Percentiles rank a stretch among this genome's conserved stretches.
Evolutionary conservation across 2,329 filamentous ascomycete genomes (phyloP).

Genomic region (Ascochyta clinopodiicola): DNA sequence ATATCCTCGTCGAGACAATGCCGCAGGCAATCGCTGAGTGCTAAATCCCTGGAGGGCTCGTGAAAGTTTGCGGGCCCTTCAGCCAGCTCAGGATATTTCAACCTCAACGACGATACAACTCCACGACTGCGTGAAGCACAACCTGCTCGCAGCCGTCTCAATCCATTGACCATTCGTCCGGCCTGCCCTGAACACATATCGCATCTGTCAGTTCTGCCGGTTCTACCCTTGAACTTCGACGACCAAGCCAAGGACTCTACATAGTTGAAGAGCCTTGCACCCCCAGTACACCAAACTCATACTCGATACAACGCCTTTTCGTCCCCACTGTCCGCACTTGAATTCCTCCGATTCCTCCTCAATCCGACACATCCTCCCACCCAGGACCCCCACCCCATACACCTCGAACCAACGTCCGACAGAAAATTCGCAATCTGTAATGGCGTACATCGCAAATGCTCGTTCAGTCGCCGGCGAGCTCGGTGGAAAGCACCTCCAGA

Average conservation of each 20-base stretch:
- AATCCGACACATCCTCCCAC: slow-evolving; percentile 2
- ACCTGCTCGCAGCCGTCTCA: slow-evolving; percentile 40
- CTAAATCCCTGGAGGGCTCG: slow-evolving; percentile 81
- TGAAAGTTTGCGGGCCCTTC: slow-evolving; percentile 64
- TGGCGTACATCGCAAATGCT: slow-evolving; percentile 37
- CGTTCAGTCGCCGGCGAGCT: slow-evolving; percentile 35
- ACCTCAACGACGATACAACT: slow-evolving; percentile 55
- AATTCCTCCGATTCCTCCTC: slow-evolving; percentile 3
- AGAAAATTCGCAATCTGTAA: slow-evolving; percentile 21
- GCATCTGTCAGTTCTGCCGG: slow-evolving; percentile 44
- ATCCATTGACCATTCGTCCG: slow-evolving; percentile 42
- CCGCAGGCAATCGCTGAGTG: slow-evolving; percentile 64
- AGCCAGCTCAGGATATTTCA: slow-evolving; percentile 80
- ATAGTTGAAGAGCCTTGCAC: slow-evolving; percentile 46
- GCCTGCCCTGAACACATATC: slow-evolving; percentile 38
- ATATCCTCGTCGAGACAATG: slow-evolving; percentile 56
- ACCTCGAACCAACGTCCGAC: background rate
- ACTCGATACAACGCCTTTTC: slow-evolving; percentile 36
- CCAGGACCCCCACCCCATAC: background rate
- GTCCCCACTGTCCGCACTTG: slow-evolving; percentile 15
- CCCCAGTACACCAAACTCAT: slow-evolving; percentile 41
- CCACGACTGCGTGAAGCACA: slow-evolving; percentile 45
- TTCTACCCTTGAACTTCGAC: slow-evolving; percentile 45
- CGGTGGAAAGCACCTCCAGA: slow-evolving; percentile 39
- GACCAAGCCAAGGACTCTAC: slow-evolving; percentile 38